Conservation (phyloP, 768 basidiomycete genomes). For the Cystobasidium onofrii region DNA sequence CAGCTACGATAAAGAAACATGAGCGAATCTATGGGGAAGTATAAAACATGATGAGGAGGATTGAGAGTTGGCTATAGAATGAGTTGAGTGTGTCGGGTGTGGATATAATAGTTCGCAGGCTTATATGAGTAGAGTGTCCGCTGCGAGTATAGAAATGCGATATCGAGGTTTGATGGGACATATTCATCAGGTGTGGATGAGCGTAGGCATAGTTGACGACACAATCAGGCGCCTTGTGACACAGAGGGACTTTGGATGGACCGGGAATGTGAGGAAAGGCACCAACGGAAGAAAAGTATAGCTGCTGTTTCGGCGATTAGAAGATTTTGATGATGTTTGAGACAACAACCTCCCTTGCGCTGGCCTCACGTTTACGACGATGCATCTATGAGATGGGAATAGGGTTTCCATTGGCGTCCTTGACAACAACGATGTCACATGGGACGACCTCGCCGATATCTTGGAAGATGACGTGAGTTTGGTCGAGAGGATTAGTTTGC, state of each 20-base stretch:
- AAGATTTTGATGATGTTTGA: no score
- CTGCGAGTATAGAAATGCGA: not conserved
- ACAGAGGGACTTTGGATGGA: no score
- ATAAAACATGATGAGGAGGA: not conserved
- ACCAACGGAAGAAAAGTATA: no score
- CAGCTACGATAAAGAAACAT: not conserved
- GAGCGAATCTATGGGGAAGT: not conserved
- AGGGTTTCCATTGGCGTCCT: slow-evolving; percentile 35
- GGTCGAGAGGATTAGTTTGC: slow-evolving; percentile 69
- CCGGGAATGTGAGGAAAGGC: no score
- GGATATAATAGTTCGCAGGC: not conserved
- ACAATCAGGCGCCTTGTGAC: no score
- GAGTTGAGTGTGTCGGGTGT: not conserved
- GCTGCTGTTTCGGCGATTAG: no score
- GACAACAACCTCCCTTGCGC: no score
- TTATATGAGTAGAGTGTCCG: not conserved
- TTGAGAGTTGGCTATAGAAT: not conserved
- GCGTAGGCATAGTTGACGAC: no score
- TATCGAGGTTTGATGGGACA: no score
- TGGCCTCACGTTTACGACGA: no score
- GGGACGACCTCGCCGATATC: slow-evolving; percentile 53
- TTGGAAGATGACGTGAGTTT: slow-evolving; percentile 80
- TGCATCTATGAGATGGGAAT: slow-evolving; percentile 39
- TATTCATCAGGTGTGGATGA: no score
- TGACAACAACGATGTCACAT: slow-evolving; percentile 42